Evolutionary conservation across 106 monocot species (phyloP).

Genomic region (Allium sativum): DNA sequence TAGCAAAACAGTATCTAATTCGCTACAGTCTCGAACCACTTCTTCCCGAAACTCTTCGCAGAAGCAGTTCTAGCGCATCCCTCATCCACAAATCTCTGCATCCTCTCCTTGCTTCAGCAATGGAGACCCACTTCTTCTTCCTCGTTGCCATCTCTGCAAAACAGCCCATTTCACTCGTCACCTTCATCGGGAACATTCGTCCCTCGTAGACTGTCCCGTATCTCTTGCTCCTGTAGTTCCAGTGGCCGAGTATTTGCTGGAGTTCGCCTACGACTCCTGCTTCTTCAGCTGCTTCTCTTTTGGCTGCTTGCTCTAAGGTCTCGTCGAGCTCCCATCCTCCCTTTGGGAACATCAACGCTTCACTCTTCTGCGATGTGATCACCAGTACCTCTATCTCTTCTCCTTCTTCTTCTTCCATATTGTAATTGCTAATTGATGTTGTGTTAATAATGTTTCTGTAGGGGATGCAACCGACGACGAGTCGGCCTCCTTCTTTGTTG

Average conservation of each 20-base stretch:
- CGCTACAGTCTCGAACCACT: too few relatives aligned
- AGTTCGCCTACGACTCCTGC: slow-evolving; percentile 49
- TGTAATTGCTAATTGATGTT: too few relatives aligned
- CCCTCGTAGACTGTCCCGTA: slow-evolving; percentile 32
- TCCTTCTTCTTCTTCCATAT: not conserved
- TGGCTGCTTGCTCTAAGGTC: slow-evolving; percentile 28
- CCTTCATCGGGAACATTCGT: slow-evolving; percentile 54
- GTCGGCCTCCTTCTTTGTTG: slow-evolving; percentile 5
- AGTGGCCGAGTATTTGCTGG: slow-evolving; percentile 45
- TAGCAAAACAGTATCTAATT: too few relatives aligned
- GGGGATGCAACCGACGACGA: slow-evolving; percentile 30
- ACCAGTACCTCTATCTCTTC: slow-evolving; percentile 49
- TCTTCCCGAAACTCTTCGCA: too few relatives aligned
- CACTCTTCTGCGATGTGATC: slow-evolving; percentile 56
- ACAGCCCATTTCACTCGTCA: slow-evolving; percentile 25
- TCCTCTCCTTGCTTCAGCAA: slow-evolving; percentile 24
- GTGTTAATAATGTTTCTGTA: slow-evolving; percentile 47
- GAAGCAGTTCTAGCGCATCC: slow-evolving; percentile 32
- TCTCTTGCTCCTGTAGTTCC: slow-evolving; percentile 49
- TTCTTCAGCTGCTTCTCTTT: slow-evolving; percentile 51
- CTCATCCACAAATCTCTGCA: slow-evolving; percentile 43
- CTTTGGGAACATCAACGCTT: slow-evolving; percentile 65
- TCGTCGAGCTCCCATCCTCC: slow-evolving; percentile 66
- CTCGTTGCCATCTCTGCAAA: slow-evolving; percentile 55
- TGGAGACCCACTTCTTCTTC: slow-evolving; percentile 41